phyloP scores from a whole-genome alignment of 257 asterid genomes.

The Ilex aquifolium region DNA sequence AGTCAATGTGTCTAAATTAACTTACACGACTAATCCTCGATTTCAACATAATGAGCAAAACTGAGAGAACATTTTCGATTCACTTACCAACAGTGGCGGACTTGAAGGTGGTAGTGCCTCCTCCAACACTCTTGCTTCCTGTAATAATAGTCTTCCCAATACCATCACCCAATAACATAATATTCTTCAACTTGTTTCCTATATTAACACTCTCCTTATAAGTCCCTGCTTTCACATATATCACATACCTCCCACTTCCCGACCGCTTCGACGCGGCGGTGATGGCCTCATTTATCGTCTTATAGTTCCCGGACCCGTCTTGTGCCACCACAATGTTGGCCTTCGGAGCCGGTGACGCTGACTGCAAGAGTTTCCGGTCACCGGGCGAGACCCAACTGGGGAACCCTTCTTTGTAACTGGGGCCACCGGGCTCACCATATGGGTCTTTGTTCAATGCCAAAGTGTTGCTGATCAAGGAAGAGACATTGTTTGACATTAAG shows the following conservation, averaged over 20 bases:
- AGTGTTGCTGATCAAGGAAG: background rate
- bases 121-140: background rate
- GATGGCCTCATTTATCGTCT: background rate
- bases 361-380: background rate
- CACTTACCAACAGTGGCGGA: background rate
- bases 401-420: background rate
- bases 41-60: too few relatives aligned
- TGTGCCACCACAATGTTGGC: background rate
- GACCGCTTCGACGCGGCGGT: background rate
- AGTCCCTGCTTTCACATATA: background rate
- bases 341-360: background rate
- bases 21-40: too few relatives aligned
- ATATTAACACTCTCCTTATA: background rate
- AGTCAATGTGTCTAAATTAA: too few relatives aligned
- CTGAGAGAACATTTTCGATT: background rate
- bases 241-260: background rate
- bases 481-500: background rate
- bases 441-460: background rate
- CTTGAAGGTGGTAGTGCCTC: background rate
- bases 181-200: background rate
- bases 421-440: background rate
- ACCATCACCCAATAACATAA: background rate
- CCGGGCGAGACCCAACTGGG: background rate
- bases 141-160: background rate
- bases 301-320: conserved; percentile 1